These are phyloP conservation scores for Colletotrichum sp. DNA, from an alignment of 2,329 filamentous ascomycete genomes.

Conservation along the genomic window DNA sequence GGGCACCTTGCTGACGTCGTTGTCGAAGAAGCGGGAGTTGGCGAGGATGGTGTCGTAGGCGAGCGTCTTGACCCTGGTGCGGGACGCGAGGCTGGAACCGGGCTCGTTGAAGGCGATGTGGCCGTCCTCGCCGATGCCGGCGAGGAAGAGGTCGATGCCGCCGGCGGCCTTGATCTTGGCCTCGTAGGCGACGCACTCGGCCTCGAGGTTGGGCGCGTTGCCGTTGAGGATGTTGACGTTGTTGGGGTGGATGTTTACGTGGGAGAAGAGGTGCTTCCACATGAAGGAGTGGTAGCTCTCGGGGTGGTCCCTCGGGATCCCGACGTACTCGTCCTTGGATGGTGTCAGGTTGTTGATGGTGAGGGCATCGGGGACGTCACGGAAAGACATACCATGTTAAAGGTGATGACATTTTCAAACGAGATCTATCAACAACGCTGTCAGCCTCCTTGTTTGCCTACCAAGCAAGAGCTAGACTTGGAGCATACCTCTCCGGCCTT, in stretches of 20 bases:
- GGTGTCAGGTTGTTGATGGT: constrained; percentile 1
- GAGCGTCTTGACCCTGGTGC: constrained; percentile 85
- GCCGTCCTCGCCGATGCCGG: constrained; percentile 84
- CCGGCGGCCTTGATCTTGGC: constrained; percentile 75
- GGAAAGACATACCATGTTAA: constrained; percentile 75
- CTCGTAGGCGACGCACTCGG: constrained; percentile 82
- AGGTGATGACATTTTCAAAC: constrained; percentile 87
- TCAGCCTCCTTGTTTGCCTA: neutral
- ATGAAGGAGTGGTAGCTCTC: constrained; percentile 92
- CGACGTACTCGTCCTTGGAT: constrained; percentile 81
- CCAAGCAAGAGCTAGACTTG: neutral
- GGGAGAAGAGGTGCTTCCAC: constrained; percentile 92
- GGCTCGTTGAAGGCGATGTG: constrained; percentile 94
- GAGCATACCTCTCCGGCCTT: constrained; percentile 64
- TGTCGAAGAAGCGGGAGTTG: constrained; percentile 83
- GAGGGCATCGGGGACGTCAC: neutral
- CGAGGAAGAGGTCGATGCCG: constrained; percentile 86
- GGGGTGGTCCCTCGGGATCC: constrained; percentile 80
- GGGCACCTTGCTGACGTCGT: constrained; percentile 76
- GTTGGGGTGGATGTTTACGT: constrained; percentile 78
- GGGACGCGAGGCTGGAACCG: constrained; percentile 76
- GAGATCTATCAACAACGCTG: constrained; percentile 62
- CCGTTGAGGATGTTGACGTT: constrained; percentile 88
- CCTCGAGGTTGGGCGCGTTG: constrained; percentile 76
- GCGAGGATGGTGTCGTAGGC: constrained; percentile 87